These are phyloP conservation scores for Kwoniella pini DNA, from an alignment of 768 basidiomycete genomes.

Conservation along the genomic window DNA sequence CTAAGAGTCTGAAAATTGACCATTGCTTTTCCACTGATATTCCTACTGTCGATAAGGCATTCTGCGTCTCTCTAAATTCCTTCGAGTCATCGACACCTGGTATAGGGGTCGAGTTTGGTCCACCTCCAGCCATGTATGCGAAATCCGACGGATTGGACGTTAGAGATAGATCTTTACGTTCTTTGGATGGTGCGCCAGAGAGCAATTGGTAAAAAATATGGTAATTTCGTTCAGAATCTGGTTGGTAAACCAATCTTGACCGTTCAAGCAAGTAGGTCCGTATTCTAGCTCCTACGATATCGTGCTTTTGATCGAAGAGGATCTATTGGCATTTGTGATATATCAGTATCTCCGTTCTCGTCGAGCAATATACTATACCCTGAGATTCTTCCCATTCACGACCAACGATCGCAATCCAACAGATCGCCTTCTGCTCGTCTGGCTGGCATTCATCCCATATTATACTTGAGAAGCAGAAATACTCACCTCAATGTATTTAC, in stretches of 20 bases:
- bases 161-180: slow-evolving; percentile 90
- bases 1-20: slow-evolving; percentile 87
- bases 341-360: no score
- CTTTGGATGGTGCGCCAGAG: slow-evolving; percentile 90
- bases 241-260: slow-evolving; percentile 96
- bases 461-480: no score
- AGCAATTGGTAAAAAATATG: slow-evolving; percentile 99
- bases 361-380: no score
- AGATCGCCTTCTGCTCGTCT: no score
- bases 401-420: no score
- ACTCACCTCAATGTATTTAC: slow-evolving; percentile 96
- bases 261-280: slow-evolving; percentile 97
- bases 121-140: slow-evolving; percentile 89
- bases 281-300: slow-evolving; percentile 98
- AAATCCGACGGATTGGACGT: slow-evolving; percentile 84
- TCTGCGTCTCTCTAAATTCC: slow-evolving; percentile 90
- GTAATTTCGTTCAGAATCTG: slow-evolving; percentile 94
- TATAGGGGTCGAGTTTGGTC: slow-evolving; percentile 81
- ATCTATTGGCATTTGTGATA: slow-evolving; percentile 62
- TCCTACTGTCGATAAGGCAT: slow-evolving; percentile 92
- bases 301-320: slow-evolving; percentile 90
- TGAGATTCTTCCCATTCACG: no score
- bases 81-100: slow-evolving; percentile 91
- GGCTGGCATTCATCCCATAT: not conserved
- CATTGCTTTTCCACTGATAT: slow-evolving; percentile 97